Conservation (phyloP, 1,284 basidiomycete species). For the Naganishia sp. region DNA sequence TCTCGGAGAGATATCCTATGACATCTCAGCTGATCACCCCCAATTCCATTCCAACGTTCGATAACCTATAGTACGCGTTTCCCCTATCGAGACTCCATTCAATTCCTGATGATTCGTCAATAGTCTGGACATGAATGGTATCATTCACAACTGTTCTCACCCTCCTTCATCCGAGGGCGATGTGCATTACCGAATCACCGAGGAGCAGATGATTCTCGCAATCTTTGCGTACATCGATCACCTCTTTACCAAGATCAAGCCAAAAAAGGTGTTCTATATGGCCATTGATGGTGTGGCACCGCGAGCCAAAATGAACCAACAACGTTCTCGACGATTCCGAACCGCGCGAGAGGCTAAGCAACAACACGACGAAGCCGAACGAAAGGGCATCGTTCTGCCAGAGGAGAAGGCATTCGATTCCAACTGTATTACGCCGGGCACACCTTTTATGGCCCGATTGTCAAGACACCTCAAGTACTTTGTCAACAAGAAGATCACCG, state of each 20-base stretch:
- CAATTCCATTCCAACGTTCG: conserved; percentile 62
- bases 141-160: conserved; percentile 89
- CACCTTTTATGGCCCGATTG: conserved; percentile 88
- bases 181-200: conserved; percentile 89
- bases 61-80: conserved; percentile 54
- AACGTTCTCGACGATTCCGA: conserved; percentile 89
- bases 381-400: conserved; percentile 86
- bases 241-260: conserved; percentile 95
- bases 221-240: conserved; percentile 98
- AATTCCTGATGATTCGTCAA: conserved; percentile 59
- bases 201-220: conserved; percentile 95
- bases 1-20: conserved; percentile 89
- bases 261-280: conserved; percentile 95
- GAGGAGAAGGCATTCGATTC: conserved; percentile 95
- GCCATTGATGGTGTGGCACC: conserved; percentile 98
- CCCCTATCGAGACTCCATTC: conserved; percentile 40
- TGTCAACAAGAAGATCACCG: conserved; percentile 93
- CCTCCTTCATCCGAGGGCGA: conserved; percentile 69
- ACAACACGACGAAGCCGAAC: conserved; percentile 76
- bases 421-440: conserved; percentile 99
- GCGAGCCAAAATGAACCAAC: conserved; percentile 99
- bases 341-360: conserved; percentile 92
- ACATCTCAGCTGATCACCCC: conserved; percentile 98
- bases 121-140: conserved; percentile 96
- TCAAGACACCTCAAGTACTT: conserved; percentile 93